Percentiles rank a stretch among this genome's conserved stretches.
phyloP scores from a whole-genome alignment of 2,329 filamentous ascomycete species.

The Chrysosporium queenslandicum region DNA sequence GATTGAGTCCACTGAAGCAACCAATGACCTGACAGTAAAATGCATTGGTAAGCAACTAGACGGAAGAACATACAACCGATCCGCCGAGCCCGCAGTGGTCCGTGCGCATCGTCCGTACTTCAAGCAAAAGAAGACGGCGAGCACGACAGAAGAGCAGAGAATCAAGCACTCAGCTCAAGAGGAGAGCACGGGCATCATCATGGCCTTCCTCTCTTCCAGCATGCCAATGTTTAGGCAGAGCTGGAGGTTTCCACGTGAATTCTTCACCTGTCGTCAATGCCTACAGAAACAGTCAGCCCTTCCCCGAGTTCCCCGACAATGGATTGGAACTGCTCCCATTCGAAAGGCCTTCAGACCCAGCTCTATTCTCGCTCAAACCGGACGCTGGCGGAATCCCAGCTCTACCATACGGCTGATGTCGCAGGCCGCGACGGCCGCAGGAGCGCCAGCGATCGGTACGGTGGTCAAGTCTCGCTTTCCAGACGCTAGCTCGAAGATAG shows the following conservation, averaged over 20 bases:
- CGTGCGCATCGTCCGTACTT: background rate
- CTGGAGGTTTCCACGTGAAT: constrained; percentile 28
- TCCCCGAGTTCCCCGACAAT: constrained; percentile 26
- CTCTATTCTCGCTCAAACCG: constrained; percentile 22
- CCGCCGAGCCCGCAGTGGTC: background rate
- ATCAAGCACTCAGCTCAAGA: background rate
- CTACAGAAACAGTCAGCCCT: constrained; percentile 26
- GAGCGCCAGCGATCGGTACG: constrained; percentile 18
- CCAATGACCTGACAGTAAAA: background rate
- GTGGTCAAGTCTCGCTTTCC: constrained; percentile 39
- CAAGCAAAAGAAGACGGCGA: background rate
- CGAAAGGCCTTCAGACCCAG: constrained; percentile 22
- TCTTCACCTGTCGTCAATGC: constrained; percentile 37
- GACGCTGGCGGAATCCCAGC: constrained; percentile 7
- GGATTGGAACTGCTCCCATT: constrained; percentile 24
- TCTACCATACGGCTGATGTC: constrained; percentile 6
- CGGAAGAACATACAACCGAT: background rate
- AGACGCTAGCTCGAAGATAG: constrained; percentile 59
- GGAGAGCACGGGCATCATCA: background rate
- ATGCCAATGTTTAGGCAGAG: constrained; percentile 22
- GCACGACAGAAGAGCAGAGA: background rate
- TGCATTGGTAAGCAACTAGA: background rate
- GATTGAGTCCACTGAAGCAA: no score
- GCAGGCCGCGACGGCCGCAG: constrained; percentile 1
- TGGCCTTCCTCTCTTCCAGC: background rate